Base-by-base conservation (phyloP, 768 basidiomycete genomes). In the Leccinum barrowsii region DNA sequence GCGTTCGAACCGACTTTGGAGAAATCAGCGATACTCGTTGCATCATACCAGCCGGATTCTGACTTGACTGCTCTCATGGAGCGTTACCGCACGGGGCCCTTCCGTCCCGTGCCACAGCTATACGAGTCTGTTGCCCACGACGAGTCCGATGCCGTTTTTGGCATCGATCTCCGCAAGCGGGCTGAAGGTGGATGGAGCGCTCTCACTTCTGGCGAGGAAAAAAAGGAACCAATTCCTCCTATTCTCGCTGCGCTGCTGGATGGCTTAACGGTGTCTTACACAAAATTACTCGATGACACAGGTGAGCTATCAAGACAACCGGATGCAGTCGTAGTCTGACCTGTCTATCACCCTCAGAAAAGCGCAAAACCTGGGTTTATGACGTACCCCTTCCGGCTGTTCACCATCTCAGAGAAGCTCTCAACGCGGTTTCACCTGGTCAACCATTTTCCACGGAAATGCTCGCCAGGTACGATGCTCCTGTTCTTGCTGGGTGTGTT, bases 321-420 rank as follows among this genome's bases (percentile, higher is more conserved):
- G 2, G 17, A 7, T 47, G 17, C 21, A 8, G 15, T 5, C 40
- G 4, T 49, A 10, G 7, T 50, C 49, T 62, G 22, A 65, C 37
- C 12, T n/a, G 40, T 55, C 19, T 17, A 40, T 56, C n/a, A 21
- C 55, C 12, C 37, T 4, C 68, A 86, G 94, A 95, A 70, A 89
- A 85, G 69, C 85, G 95, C 58, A 93, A 89, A 76, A 77, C 87
- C 4, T 98, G 95, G 95, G 91, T 98, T 55, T 98, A 97, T 73
- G 93, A 98, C 65, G 90, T 92, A 4, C 94, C 94, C 1, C 80
- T 98, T 6, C 78, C 85, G 2, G 84, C 85, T 24, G 82, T 90
- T 15, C 95, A 98, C 65, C 88, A 89, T 58, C 84, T 98, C 30
- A 86, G 94, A 57, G 91, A 94, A 73, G 80, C 80, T 5, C 77